Base-by-base conservation (phyloP, 495 filamentous ascomycete species). In the Emericellopsis terricola region DNA sequence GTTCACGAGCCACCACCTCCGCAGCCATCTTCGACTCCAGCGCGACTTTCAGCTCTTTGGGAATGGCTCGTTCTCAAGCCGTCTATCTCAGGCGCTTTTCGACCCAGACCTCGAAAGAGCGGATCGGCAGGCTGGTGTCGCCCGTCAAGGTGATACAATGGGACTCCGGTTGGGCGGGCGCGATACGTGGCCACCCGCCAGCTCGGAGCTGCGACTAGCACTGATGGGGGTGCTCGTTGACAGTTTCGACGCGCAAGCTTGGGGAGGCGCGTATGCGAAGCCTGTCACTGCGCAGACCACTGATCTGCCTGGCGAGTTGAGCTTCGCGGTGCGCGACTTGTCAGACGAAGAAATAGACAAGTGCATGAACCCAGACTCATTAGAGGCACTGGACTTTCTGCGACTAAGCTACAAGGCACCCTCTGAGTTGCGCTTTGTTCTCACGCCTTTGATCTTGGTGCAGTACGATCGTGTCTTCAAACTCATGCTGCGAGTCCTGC, bases 311-410 rank as follows among this genome's bases (percentile, higher is more conserved):
- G 84, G 83, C 8, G 76, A 78, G 14, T 60, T 97, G 1, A 82
- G 72, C 51, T 97, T 97, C 47, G 71, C 78, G 1, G 72, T 96
- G 27, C 74, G 87, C n/a, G 77, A 84, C 36, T 63, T 94, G 39
- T 62, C 74, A 0, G 60, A 67, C 2, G 69, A 73, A 13, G 85
- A 94, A 42, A 71, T 91, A 15, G 69, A 78, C 23, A 71, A 66
- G 41, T 81, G 78, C 49, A 73, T 82, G 57, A 70, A 94, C 45
- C 75, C 82, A 0, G 65, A 78, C 44, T 71, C 71, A 0, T 67
- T 94, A 19, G 76, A 82, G 51, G 89, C 89, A 0, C 60, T 94
- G 13, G 89, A 97, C 50, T 94, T 97, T 46, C 61, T 97, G 13
- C 72, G 78, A 2, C 58, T 97, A 3, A 75, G 83, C 33, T 97